phyloP scores from a whole-genome alignment of 2,329 filamentous ascomycete genomes.

The Xylaria sp. region DNA sequence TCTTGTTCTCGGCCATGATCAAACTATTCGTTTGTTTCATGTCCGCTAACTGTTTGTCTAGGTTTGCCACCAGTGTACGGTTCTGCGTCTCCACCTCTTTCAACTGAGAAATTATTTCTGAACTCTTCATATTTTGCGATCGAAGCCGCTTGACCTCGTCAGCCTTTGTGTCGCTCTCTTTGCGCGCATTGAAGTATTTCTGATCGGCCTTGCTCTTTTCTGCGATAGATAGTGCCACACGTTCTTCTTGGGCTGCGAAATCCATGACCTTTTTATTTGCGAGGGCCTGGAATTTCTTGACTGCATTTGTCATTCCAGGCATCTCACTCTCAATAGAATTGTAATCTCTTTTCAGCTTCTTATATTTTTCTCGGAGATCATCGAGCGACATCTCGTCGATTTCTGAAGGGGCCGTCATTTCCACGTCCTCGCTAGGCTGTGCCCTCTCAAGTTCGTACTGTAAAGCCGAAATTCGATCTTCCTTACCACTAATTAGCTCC shows the following conservation, averaged over 20 bases:
- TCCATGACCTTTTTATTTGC: slow-evolving; percentile 90
- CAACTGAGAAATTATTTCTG: slow-evolving; percentile 90
- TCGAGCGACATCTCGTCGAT: slow-evolving; percentile 72
- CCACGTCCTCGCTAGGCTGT: slow-evolving; percentile 58
- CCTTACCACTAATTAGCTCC: slow-evolving; percentile 81
- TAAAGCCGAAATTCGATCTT: slow-evolving; percentile 81
- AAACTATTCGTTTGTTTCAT: slow-evolving; percentile 80
- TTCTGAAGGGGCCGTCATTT: slow-evolving; percentile 58
- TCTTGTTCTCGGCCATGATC: slow-evolving; percentile 76
- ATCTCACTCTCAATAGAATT: slow-evolving; percentile 87
- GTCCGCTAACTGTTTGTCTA: slow-evolving; percentile 92
- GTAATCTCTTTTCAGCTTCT: slow-evolving; percentile 81
- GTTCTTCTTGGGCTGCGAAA: slow-evolving; percentile 79
- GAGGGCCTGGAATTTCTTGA: slow-evolving; percentile 86
- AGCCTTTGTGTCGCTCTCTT: slow-evolving; percentile 87
- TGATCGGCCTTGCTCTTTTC: slow-evolving; percentile 98
- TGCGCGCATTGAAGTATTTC: slow-evolving; percentile 96
- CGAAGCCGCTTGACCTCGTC: slow-evolving; percentile 82
- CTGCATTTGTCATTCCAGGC: slow-evolving; percentile 88
- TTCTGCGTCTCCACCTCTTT: slow-evolving; percentile 89
- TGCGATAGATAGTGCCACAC: slow-evolving; percentile 75
- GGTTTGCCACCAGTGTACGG: slow-evolving; percentile 78
- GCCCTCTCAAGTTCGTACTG: slow-evolving; percentile 85
- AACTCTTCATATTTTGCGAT: slow-evolving; percentile 86
- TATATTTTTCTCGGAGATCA: slow-evolving; percentile 77